A percentile compares a stretch with the other conserved stretches of the same genome.
Evolutionary conservation across 2,329 filamentous ascomycete genomes (phyloP).

Genomic region (Fusarium sp.): DNA sequence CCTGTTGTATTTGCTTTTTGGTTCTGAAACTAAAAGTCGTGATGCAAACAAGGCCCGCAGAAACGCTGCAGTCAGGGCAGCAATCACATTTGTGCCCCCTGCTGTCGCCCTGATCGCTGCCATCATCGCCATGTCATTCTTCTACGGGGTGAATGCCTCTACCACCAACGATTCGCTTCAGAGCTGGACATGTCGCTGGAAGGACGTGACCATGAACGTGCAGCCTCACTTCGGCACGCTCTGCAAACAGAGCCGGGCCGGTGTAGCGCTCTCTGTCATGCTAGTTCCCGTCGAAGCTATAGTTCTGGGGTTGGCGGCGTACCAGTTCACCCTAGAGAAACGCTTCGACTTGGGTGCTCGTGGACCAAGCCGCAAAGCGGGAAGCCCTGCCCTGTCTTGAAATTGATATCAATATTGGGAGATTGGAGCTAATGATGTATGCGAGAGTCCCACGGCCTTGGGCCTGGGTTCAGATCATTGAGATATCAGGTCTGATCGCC

Average conservation of each 20-base stretch:
- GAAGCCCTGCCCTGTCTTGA: slow-evolving; percentile 43
- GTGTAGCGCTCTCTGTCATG: slow-evolving; percentile 62
- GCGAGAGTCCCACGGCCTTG: slow-evolving; percentile 6
- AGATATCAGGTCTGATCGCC: not conserved
- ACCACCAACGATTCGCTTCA: slow-evolving; percentile 61
- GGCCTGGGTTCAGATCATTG: slow-evolving; percentile 6
- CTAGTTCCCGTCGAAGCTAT: slow-evolving; percentile 64
- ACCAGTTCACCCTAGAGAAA: slow-evolving; percentile 55
- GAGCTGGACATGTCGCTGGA: slow-evolving; percentile 71
- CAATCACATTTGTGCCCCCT: slow-evolving; percentile 41
- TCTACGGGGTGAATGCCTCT: slow-evolving; percentile 65
- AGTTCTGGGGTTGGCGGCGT: slow-evolving; percentile 56
- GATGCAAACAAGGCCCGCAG: slow-evolving; percentile 31
- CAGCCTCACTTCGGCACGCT: slow-evolving; percentile 64
- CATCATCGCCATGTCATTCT: slow-evolving; percentile 63
- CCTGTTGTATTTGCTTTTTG: slow-evolving; percentile 8
- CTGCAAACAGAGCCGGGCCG: slow-evolving; percentile 64
- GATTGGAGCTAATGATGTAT: not conserved
- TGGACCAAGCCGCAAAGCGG: slow-evolving; percentile 46
- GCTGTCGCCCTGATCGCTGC: slow-evolving; percentile 48
- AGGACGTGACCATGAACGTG: slow-evolving; percentile 57
- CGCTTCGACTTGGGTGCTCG: slow-evolving; percentile 42
- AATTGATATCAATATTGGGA: not conserved
- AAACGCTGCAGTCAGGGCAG: slow-evolving; percentile 26
- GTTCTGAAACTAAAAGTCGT: slow-evolving; percentile 20